phyloP scores from a whole-genome alignment of 805 yeast species.

The Metschnikowia sp. region DNA sequence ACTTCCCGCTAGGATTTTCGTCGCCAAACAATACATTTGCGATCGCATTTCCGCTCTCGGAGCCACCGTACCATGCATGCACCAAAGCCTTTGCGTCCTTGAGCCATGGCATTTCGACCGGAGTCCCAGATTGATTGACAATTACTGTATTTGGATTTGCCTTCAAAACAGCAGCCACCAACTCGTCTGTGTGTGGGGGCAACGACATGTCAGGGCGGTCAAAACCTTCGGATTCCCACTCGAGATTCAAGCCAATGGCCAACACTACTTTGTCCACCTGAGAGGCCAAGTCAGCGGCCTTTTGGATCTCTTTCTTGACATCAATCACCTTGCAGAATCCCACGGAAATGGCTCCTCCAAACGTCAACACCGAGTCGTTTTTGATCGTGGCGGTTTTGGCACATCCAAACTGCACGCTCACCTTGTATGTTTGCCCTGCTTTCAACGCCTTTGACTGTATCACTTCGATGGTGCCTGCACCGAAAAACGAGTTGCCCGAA shows the following conservation, averaged over 20 bases:
- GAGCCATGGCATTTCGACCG: conserved; percentile 57
- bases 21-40: conserved; percentile 62
- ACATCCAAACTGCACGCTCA: conserved; percentile 12
- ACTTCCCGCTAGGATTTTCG: conserved; percentile 57
- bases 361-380: conserved; percentile 22
- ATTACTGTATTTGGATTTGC: conserved; percentile 51
- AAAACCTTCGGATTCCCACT: conserved; percentile 60
- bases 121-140: conserved; percentile 60
- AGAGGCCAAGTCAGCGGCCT: conserved; percentile 49
- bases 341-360: conserved; percentile 22
- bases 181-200: conserved; percentile 46
- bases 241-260: conserved; percentile 49
- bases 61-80: conserved; percentile 59
- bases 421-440: conserved; percentile 7
- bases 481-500: conserved; percentile 10
- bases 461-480: conserved; percentile 13
- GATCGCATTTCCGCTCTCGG: conserved; percentile 54
- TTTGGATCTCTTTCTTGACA: conserved; percentile 21
- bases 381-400: conserved; percentile 9
- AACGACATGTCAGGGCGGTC: conserved; percentile 51
- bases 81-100: conserved; percentile 40
- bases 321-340: conserved; percentile 24
- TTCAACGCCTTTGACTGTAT: conserved; percentile 7
- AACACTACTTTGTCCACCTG: conserved; percentile 51
- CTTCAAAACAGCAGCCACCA: conserved; percentile 41